phyloP scores from a whole-genome alignment of 768 basidiomycete species.

The Kwoniella newhampshirensis region DNA sequence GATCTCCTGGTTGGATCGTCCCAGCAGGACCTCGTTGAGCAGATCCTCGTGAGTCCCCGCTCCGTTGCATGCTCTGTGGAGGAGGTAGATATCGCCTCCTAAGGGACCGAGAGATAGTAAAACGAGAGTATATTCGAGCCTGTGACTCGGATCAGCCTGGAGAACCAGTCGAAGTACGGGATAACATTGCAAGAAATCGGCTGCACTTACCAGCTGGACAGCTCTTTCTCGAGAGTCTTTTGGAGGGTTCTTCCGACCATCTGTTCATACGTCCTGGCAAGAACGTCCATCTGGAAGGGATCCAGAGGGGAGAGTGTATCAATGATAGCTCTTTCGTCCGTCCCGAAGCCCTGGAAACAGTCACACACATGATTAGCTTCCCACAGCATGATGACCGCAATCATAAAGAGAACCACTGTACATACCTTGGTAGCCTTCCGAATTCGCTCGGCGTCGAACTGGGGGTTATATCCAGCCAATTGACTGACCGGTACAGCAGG shows the following conservation, averaged over 20 bases:
- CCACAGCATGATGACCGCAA: background rate
- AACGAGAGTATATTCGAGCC: conserved; percentile 52
- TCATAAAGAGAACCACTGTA: background rate
- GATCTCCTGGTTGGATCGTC: conserved; percentile 53
- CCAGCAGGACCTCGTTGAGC: conserved; percentile 52
- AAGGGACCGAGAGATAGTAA: conserved; percentile 51
- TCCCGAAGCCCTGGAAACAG: conserved; percentile 44
- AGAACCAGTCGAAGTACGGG: conserved; percentile 1
- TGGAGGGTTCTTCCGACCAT: conserved; percentile 42
- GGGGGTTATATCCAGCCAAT: conserved; percentile 47
- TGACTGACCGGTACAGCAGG: conserved; percentile 44
- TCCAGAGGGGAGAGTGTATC: conserved; percentile 47
- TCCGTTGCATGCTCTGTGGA: conserved; percentile 50
- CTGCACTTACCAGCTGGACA: conserved; percentile 46
- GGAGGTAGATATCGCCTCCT: conserved; percentile 46
- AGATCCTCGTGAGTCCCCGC: conserved; percentile 54
- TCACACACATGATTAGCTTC: background rate
- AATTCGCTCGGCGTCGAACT: conserved; percentile 51
- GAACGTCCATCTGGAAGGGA: conserved; percentile 51
- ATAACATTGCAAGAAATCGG: background rate
- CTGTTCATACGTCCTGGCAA: conserved; percentile 51
- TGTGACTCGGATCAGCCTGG: conserved; percentile 8
- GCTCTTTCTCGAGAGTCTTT: conserved; percentile 53
- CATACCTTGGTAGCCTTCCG: conserved; percentile 55
- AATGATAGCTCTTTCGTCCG: conserved; percentile 50